Evolutionary conservation across 495 filamentous ascomycete species (phyloP).

Genomic region (Penicillium paxilli): DNA sequence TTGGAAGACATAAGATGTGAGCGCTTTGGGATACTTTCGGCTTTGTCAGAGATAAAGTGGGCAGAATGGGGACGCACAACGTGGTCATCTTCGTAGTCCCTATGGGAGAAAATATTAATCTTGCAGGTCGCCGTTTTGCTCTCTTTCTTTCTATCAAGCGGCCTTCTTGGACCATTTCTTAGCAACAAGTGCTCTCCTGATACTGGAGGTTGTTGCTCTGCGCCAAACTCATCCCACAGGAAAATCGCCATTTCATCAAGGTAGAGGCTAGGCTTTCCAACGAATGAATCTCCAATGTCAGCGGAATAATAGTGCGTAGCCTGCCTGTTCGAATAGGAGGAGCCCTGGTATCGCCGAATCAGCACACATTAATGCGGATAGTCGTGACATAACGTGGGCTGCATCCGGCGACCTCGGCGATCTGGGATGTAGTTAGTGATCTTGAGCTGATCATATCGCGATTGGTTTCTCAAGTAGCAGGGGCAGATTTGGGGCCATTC

Average conservation of each 20-base stretch:
- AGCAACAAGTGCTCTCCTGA: too few species aligned
- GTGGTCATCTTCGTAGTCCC: too few species aligned
- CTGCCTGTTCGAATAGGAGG: slow-evolving; percentile 8
- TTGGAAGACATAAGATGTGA: too few species aligned
- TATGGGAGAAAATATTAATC: too few species aligned
- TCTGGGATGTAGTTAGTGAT: slow-evolving; percentile 11
- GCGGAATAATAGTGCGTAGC: slow-evolving; percentile 18
- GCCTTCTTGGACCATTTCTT: too few species aligned
- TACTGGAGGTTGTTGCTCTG: slow-evolving; percentile 1
- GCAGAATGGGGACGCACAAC: too few species aligned
- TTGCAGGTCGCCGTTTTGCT: too few species aligned
- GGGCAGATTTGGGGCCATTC: slow-evolving; percentile 6
- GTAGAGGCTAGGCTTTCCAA: too few species aligned
- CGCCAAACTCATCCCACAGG: slow-evolving; percentile 17
- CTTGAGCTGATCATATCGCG: slow-evolving; percentile 8
- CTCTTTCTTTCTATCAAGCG: too few species aligned
- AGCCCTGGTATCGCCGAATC: slow-evolving; percentile 20
- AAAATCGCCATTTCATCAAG: slow-evolving; percentile 18
- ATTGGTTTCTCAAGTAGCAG: slow-evolving; percentile 4
- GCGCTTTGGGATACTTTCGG: too few species aligned
- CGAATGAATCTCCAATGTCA: slow-evolving; percentile 19
- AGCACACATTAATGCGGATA: not conserved
- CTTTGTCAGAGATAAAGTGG: too few species aligned
- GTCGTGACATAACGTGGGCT: slow-evolving; percentile 9
- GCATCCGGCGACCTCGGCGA: slow-evolving; percentile 8